Evolutionary conservation across 2,329 filamentous ascomycete genomes (phyloP).

Genomic region (Diaporthe ampelina): DNA sequence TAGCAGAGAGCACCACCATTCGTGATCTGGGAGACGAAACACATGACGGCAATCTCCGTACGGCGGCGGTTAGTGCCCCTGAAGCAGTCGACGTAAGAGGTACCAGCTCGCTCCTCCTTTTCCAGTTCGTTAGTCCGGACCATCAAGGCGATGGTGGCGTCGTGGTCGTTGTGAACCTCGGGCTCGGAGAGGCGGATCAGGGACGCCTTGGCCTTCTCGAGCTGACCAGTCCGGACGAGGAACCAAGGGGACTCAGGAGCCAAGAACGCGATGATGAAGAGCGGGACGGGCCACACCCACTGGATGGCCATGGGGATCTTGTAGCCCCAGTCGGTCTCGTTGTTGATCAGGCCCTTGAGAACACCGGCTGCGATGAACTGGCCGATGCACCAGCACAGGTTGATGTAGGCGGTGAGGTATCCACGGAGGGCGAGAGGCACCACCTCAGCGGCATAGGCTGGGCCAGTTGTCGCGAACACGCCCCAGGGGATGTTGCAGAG

Average conservation of each 20-base stretch:
- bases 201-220: constrained; percentile 39
- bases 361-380: constrained; percentile 47
- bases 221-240: constrained; percentile 40
- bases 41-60: constrained; percentile 60
- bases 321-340: constrained; percentile 47
- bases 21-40: constrained; percentile 58
- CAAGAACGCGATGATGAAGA: constrained; percentile 43
- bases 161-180: constrained; percentile 51
- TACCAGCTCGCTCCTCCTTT: constrained; percentile 55
- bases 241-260: constrained; percentile 48
- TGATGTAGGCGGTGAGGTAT: constrained; percentile 47
- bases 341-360: constrained; percentile 42
- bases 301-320: constrained; percentile 46
- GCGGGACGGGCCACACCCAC: constrained; percentile 43
- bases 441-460: constrained; percentile 52
- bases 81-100: constrained; percentile 62
- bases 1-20: constrained; percentile 58
- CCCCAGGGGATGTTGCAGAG: constrained; percentile 62
- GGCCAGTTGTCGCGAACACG: constrained; percentile 60
- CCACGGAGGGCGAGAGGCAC: constrained; percentile 47
- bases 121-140: constrained; percentile 62
- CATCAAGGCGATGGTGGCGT: constrained; percentile 57
- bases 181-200: constrained; percentile 48
- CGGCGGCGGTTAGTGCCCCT: constrained; percentile 60
- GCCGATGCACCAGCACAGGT: constrained; percentile 47